These are phyloP conservation scores for Alternaria sp. DNA, from an alignment of 2,329 filamentous ascomycete species.

Conservation along the genomic window DNA sequence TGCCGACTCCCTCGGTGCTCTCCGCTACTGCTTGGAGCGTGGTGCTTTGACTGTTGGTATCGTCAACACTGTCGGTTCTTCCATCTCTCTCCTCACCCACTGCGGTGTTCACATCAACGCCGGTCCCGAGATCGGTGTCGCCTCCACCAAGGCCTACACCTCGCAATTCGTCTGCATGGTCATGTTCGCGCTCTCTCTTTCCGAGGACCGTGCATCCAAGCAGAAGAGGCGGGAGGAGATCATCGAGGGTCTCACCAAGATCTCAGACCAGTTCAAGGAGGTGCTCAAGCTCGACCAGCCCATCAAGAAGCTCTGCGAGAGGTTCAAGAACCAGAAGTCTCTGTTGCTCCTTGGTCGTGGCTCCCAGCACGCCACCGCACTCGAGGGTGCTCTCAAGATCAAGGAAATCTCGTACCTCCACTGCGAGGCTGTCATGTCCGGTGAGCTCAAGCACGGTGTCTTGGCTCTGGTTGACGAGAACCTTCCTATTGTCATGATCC, in stretches of 20 bases:
- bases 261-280: constrained; percentile 91
- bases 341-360: constrained; percentile 92
- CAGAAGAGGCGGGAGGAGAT: constrained; percentile 91
- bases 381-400: constrained; percentile 97
- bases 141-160: constrained; percentile 98
- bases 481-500: constrained; percentile 99
- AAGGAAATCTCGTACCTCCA: constrained; percentile 99
- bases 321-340: constrained; percentile 98
- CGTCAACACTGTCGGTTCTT: constrained; percentile 98
- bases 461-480: constrained; percentile 97
- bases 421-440: constrained; percentile 99
- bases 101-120: constrained; percentile 99
- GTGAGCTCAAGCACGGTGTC: constrained; percentile 98
- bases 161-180: constrained; percentile 99
- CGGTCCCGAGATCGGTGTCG: constrained; percentile 97
- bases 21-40: constrained; percentile 97
- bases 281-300: constrained; percentile 90
- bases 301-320: constrained; percentile 93
- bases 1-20: constrained; percentile 94
- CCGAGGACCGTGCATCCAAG: constrained; percentile 97
- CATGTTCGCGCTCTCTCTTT: constrained; percentile 97
- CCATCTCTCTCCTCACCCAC: constrained; percentile 98
- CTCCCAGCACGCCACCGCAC: constrained; percentile 94
- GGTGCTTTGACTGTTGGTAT: constrained; percentile 97
- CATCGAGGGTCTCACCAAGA: constrained; percentile 87